Percentiles rank a stretch among this genome's conserved stretches.
Evolutionary conservation across 257 asterid species (phyloP).

Genomic region (Thymus mandschuricus): DNA sequence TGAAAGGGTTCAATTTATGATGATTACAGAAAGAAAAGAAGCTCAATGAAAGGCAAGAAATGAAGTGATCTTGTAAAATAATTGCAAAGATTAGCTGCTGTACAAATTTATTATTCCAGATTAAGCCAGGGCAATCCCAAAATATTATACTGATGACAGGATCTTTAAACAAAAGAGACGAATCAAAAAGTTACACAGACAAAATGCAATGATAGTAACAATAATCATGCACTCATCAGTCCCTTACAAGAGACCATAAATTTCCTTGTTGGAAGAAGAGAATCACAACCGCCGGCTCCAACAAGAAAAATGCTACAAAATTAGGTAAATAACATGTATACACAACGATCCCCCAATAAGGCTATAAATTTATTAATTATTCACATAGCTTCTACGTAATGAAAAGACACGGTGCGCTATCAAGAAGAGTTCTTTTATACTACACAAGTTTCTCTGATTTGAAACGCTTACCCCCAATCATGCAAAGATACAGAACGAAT

Average conservation of each 20-base stretch:
- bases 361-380: slow-evolving; percentile 20
- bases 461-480: slow-evolving; percentile 94
- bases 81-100: slow-evolving; percentile 13
- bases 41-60: slow-evolving; percentile 17
- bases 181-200: slow-evolving; percentile 2
- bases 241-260: slow-evolving; percentile 9
- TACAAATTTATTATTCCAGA: not conserved
- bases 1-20: slow-evolving; percentile 31
- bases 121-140: slow-evolving; percentile 16
- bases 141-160: not conserved
- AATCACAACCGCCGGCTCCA: not conserved
- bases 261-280: slow-evolving; percentile 15
- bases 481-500: slow-evolving; percentile 83
- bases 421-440: slow-evolving; percentile 29
- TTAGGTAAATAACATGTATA: slow-evolving; percentile 9
- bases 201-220: slow-evolving; percentile 8
- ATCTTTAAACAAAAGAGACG: slow-evolving; percentile 21
- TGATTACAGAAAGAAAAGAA: slow-evolving; percentile 6
- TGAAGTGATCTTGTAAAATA: slow-evolving; percentile 10
- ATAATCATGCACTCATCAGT: not conserved
- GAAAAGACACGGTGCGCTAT: slow-evolving; percentile 24
- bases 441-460: slow-evolving; percentile 30
- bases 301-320: slow-evolving; percentile 11
- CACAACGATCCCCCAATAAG: slow-evolving; percentile 8
- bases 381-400: slow-evolving; percentile 32